Evolutionary conservation across 176 grass and related monocot species (phyloP).

Genomic region (Typha latifolia): DNA sequence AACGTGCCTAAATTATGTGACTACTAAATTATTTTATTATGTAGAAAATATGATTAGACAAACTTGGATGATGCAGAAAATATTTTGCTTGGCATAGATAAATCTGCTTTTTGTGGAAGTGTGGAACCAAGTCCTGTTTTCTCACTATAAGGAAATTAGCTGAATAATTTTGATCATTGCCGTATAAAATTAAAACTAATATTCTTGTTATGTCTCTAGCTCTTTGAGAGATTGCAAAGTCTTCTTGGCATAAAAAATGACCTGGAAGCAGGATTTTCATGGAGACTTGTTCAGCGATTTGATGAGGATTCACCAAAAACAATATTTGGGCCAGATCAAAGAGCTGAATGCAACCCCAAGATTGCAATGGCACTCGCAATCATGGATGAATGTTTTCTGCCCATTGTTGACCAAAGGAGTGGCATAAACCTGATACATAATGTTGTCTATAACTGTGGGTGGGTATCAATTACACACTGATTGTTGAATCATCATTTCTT

Average conservation of each 20-base stretch:
- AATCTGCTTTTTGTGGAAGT: no score
- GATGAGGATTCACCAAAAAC: constrained; percentile 47
- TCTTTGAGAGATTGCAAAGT: constrained; percentile 58
- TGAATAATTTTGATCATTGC: no score
- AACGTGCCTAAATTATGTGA: no score
- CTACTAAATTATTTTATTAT: no score
- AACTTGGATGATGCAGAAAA: no score
- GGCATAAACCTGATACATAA: constrained; percentile 88
- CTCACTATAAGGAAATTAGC: no score
- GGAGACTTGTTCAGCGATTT: constrained; percentile 56
- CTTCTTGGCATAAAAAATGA: constrained; percentile 72
- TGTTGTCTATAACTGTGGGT: constrained; percentile 88
- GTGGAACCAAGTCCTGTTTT: no score
- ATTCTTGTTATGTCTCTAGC: constrained; percentile 33
- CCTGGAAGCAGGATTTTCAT: constrained; percentile 64
- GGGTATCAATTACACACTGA: constrained; percentile 30
- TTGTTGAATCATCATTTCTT: background rate
- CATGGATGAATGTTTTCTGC: constrained; percentile 94
- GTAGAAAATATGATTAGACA: no score
- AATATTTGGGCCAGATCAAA: constrained; percentile 25
- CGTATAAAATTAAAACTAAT: background rate
- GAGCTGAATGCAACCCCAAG: constrained; percentile 78
- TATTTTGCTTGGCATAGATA: no score
- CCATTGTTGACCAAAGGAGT: constrained; percentile 89
- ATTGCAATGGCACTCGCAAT: constrained; percentile 77